phyloP scores from a whole-genome alignment of 73 alveolate species.

The Halteria grandinella region DNA sequence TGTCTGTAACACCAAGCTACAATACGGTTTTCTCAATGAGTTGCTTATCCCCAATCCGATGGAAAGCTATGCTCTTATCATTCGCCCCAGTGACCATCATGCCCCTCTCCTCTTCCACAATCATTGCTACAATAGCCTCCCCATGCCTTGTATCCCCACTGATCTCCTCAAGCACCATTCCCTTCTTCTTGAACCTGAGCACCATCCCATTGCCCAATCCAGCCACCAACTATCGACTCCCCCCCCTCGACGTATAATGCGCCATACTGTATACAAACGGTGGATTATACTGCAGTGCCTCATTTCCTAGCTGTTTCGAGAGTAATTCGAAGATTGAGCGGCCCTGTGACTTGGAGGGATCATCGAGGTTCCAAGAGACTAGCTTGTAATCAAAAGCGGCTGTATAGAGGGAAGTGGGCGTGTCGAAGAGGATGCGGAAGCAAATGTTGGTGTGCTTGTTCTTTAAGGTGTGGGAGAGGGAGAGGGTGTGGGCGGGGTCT shows the following conservation, averaged over 20 bases:
- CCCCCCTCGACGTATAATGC: background rate
- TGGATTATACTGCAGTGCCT: conserved; percentile 35
- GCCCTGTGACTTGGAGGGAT: conserved; percentile 1
- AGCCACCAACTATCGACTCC: background rate
- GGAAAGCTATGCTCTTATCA: conserved; percentile 21
- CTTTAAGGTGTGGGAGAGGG: background rate
- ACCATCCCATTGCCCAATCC: conserved; percentile 37
- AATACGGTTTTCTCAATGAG: conserved; percentile 20
- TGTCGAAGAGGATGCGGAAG: background rate
- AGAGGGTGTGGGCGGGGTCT: background rate
- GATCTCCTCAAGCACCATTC: conserved; percentile 17
- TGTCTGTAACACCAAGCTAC: conserved; percentile 8
- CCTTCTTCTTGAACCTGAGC: conserved; percentile 14
- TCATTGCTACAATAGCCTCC: background rate
- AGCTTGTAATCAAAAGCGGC: conserved; percentile 49
- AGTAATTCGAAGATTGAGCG: conserved; percentile 2
- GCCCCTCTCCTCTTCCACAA: background rate
- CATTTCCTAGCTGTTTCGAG: conserved; percentile 20
- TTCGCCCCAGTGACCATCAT: conserved; percentile 27
- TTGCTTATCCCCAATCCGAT: conserved; percentile 20
- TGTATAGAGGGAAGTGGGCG: conserved; percentile 10
- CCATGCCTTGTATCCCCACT: conserved; percentile 21
- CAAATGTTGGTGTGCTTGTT: conserved; percentile 32
- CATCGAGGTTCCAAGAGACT: conserved; percentile 38
- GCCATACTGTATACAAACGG: conserved; percentile 45